Evolutionary conservation across 2,329 filamentous ascomycete species (phyloP).

Genomic region (Monosporascus cannonballus): DNA sequence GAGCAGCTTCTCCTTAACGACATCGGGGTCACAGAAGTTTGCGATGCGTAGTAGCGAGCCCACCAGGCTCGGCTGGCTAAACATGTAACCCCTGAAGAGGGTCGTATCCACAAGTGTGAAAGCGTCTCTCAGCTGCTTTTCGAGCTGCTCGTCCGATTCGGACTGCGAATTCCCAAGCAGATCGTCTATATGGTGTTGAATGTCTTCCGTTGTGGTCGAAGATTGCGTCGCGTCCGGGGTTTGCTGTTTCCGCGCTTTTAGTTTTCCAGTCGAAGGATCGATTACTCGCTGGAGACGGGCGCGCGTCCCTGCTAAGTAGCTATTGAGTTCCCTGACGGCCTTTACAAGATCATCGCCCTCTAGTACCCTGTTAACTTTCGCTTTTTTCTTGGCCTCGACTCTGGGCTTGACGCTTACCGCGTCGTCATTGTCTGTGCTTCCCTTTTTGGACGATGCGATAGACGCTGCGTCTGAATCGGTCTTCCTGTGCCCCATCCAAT

Average conservation of each 20-base stretch:
- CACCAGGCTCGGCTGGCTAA: constrained; percentile 75
- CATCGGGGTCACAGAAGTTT: constrained; percentile 94
- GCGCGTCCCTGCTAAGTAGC: constrained; percentile 83
- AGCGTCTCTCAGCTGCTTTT: constrained; percentile 65
- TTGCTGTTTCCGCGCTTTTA: constrained; percentile 42
- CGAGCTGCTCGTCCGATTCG: constrained; percentile 54
- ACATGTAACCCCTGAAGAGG: constrained; percentile 93
- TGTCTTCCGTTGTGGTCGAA: constrained; percentile 48
- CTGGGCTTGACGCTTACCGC: constrained; percentile 44
- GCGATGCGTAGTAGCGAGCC: constrained; percentile 89
- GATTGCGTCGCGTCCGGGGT: background rate
- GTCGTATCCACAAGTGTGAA: constrained; percentile 89
- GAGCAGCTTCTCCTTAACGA: constrained; percentile 88
- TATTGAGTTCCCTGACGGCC: constrained; percentile 76
- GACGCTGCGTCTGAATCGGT: constrained; percentile 50
- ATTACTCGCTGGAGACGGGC: constrained; percentile 56
- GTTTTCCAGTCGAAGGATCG: constrained; percentile 55
- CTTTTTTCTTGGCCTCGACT: constrained; percentile 32
- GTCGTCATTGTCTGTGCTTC: constrained; percentile 46
- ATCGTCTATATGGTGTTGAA: constrained; percentile 21
- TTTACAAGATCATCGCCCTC: constrained; percentile 79
- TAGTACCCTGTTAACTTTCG: constrained; percentile 45
- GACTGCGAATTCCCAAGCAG: constrained; percentile 36
- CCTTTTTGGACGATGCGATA: constrained; percentile 51
- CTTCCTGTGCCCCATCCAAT: constrained; percentile 45